Evolutionary conservation across 1,139 yeast genomes (phyloP), one percentile per base, ranked within the genome.

Genomic region (Pichia sp.): DNA sequence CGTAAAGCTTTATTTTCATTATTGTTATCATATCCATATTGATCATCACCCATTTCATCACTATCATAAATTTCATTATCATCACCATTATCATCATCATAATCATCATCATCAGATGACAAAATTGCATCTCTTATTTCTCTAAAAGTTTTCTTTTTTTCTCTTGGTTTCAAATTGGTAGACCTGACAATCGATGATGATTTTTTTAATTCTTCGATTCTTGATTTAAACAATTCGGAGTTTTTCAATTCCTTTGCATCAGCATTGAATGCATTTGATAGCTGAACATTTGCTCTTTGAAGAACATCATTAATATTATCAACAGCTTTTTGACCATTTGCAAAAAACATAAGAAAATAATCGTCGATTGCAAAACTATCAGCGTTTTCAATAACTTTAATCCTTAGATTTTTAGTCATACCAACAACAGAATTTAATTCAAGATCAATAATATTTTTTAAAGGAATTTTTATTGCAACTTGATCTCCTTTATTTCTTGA

Each of bases 401-500:
- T 79, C 45, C 68, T 56, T 44, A 68, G 48, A 45, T 63, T 67
- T 48, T 66, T 65, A 36, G 76, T 65, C 29, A 67, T 65, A 14
- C 80, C 81, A 50, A 80, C 69, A 14, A 80, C 73, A 18, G 74
- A 62, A 33, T 75, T 74, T 58, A 79, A 72, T 58, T 81, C 87
- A 38, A 81, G 66, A 58, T 84, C 88, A 16, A 81, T 63, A n/a
- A 91, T 72, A 60, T 83, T 84, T 43, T 75, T 77, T 29, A 87
- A 66, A 0, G 98, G 97, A 10, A 91, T 80, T 60, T 86, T 86
- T 18, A 91, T 73, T 41, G 87, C 78, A 11, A 89, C 95, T 56
- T 84, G 84, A 60, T 84, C 84, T 22, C 84, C 84, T 42, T 77
- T 73, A 64, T 87, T 87, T 48, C 87, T 74, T 49, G 85, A 77